Conservation (phyloP, 2,329 filamentous ascomycete species). For the Neonectria sp. region DNA sequence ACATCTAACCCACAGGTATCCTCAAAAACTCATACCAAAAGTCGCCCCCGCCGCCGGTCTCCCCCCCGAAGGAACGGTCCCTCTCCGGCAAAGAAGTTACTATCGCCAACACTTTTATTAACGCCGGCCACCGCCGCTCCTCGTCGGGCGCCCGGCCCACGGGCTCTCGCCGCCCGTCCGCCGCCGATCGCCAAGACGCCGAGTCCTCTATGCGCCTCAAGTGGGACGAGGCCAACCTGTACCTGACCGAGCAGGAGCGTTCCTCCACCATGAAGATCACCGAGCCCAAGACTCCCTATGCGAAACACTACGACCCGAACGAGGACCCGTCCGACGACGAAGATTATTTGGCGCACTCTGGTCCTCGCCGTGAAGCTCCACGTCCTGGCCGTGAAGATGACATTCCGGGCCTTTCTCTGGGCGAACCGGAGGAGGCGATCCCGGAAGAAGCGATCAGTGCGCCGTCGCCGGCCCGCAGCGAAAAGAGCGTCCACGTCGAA, state of each 20-base stretch:
- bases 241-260: constrained; percentile 96
- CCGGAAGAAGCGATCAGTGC: constrained; percentile 61
- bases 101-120: constrained; percentile 93
- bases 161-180: constrained; percentile 81
- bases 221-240: constrained; percentile 99
- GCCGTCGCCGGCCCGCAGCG: constrained; percentile 53
- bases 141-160: constrained; percentile 76
- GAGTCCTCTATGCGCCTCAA: constrained; percentile 83
- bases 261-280: constrained; percentile 98
- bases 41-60: constrained; percentile 69
- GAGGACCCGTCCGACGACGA: constrained; percentile 89
- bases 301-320: constrained; percentile 88
- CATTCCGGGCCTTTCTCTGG: constrained; percentile 92
- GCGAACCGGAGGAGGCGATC: constrained; percentile 87
- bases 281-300: constrained; percentile 98
- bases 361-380: constrained; percentile 49
- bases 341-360: constrained; percentile 49
- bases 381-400: constrained; percentile 73
- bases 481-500: constrained; percentile 87
- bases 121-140: constrained; percentile 90
- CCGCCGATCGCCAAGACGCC: constrained; percentile 58
- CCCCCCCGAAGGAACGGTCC: constrained; percentile 60
- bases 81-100: constrained; percentile 88
- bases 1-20: constrained; percentile 74
- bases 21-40: constrained; percentile 89